Conservation (phyloP, 2,329 filamentous ascomycete genomes). For the Tolypocladium sp. region DNA sequence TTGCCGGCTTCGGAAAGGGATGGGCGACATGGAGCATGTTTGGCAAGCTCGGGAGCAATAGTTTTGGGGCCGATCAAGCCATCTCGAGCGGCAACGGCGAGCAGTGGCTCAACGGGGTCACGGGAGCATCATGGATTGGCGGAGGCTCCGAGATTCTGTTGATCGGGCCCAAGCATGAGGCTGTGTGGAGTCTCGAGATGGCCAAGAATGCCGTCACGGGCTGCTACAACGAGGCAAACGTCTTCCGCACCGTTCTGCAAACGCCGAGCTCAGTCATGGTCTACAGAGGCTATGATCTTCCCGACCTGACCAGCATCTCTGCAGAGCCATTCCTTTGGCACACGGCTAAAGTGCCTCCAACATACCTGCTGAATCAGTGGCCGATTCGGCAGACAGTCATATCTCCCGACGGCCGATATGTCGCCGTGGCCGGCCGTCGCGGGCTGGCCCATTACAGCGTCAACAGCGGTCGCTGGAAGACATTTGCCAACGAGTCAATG, state of each 20-base stretch:
- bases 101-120: constrained; percentile 73
- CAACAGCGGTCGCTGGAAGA: constrained; percentile 91
- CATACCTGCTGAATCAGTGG: constrained; percentile 87
- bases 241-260: constrained; percentile 81
- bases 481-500: constrained; percentile 68
- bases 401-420: constrained; percentile 85
- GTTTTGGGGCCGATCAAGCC: constrained; percentile 61
- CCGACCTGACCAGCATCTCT: constrained; percentile 83
- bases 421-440: constrained; percentile 88
- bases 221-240: constrained; percentile 84
- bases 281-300: constrained; percentile 86
- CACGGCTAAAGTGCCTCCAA: constrained; percentile 73
- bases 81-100: constrained; percentile 63
- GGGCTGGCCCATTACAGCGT: constrained; percentile 94
- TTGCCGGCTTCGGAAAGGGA: constrained; percentile 83
- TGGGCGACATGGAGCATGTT: constrained; percentile 98
- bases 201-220: constrained; percentile 87
- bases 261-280: constrained; percentile 83
- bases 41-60: constrained; percentile 78
- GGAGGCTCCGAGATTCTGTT: constrained; percentile 81
- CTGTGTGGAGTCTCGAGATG: constrained; percentile 83
- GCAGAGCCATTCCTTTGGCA: constrained; percentile 95
- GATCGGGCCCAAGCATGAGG: constrained; percentile 59
- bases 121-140: constrained; percentile 75
- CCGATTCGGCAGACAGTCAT: constrained; percentile 81